Evolutionary conservation across 2,329 filamentous ascomycete species (phyloP).

Genomic region (Akanthomyces lecanii): DNA sequence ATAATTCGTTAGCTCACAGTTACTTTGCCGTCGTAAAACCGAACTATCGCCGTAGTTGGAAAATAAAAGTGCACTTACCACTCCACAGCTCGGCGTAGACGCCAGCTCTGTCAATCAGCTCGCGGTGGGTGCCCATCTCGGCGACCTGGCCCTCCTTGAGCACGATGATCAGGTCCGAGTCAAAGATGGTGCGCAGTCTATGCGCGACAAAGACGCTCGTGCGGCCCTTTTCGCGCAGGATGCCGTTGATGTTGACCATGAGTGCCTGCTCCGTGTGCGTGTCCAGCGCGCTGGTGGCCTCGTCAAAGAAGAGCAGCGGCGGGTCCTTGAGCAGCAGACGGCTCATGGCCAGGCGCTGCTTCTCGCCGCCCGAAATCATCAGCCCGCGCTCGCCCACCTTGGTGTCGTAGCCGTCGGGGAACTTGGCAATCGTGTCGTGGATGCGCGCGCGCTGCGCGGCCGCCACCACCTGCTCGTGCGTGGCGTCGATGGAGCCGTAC

Average conservation of each 20-base stretch:
- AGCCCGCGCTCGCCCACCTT: constrained; percentile 90
- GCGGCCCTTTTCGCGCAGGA: constrained; percentile 78
- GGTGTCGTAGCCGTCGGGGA: constrained; percentile 85
- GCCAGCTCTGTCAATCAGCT: constrained; percentile 72
- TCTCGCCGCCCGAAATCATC: constrained; percentile 96
- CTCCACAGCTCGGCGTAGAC: constrained; percentile 91
- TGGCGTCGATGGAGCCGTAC: constrained; percentile 79
- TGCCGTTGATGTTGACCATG: constrained; percentile 87
- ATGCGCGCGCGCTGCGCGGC: constrained; percentile 81
- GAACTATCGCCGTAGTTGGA: too few species aligned
- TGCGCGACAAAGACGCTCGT: constrained; percentile 97
- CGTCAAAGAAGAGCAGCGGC: constrained; percentile 87
- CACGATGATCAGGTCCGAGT: constrained; percentile 90
- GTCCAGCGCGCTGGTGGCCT: constrained; percentile 87
- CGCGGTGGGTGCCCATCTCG: constrained; percentile 81
- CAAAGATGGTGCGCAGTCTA: constrained; percentile 85
- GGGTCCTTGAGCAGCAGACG: constrained; percentile 84
- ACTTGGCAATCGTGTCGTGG: constrained; percentile 72
- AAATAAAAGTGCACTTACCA: constrained; percentile 49
- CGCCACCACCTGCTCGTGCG: constrained; percentile 65
- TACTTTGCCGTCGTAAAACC: neutral
- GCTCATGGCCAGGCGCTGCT: constrained; percentile 83
- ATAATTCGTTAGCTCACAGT: constrained; percentile 19
- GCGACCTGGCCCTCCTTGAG: constrained; percentile 79
- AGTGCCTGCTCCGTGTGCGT: constrained; percentile 91